phyloP scores from a whole-genome alignment of 768 basidiomycete genomes.

The Tylopilus plumbeoviolaceoides region DNA sequence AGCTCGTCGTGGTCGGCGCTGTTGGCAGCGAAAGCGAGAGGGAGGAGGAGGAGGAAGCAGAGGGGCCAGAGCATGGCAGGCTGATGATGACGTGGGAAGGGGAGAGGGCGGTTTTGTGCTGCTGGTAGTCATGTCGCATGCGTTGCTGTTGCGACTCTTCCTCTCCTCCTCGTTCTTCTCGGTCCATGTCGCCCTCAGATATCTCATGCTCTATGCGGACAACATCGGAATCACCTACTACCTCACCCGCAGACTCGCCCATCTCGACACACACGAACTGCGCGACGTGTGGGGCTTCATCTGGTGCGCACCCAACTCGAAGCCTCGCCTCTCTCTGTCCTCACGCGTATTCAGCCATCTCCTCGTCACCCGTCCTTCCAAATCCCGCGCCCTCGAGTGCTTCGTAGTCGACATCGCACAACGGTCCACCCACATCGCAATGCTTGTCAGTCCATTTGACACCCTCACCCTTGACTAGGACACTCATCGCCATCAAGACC shows the following conservation, averaged over 20 bases:
- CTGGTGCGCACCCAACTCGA: conserved; percentile 47
- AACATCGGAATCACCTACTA: conserved; percentile 93
- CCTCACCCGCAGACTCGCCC: conserved; percentile 68
- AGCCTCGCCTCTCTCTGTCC: conserved; percentile 1
- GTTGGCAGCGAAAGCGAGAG: conserved; percentile 30
- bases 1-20: conserved; percentile 51
- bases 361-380: conserved; percentile 86
- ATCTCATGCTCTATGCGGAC: conserved; percentile 76
- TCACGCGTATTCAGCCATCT: conserved; percentile 64
- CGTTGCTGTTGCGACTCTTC: conserved; percentile 84
- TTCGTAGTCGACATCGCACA: conserved; percentile 89
- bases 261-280: conserved; percentile 65
- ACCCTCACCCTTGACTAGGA: conserved; percentile 12
- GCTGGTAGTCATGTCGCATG: conserved; percentile 54
- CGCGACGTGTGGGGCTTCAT: conserved; percentile 88
- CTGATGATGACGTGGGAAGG: conserved; percentile 20
- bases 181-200: conserved; percentile 88
- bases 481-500: conserved; percentile 49
- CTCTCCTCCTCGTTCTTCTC: conserved; percentile 91
- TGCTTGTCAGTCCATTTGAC: conserved; percentile 67
- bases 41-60: conserved; percentile 29
- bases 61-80: conserved; percentile 16
- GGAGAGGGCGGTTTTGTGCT: too few species aligned
- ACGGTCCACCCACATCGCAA: conserved; percentile 90
- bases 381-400: conserved; percentile 88